A percentile compares a stretch with the other conserved stretches of the same genome.
phyloP scores from a whole-genome alignment of 2,329 filamentous ascomycete species.

The Allantophomopsis lycopodina region DNA sequence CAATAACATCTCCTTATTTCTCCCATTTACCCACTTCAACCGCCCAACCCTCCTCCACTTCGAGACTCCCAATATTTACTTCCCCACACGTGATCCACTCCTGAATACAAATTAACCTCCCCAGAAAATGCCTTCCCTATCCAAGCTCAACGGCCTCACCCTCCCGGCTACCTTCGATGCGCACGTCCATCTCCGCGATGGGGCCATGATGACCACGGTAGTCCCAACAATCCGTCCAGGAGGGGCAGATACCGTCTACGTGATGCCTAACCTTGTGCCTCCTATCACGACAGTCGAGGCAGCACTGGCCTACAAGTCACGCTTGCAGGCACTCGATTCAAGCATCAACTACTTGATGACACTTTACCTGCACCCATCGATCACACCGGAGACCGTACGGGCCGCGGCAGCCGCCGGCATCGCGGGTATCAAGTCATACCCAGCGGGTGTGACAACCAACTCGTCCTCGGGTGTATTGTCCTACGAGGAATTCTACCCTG shows the following conservation, averaged over 20 bases:
- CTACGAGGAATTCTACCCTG: slow-evolving; percentile 58
- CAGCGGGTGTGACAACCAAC: slow-evolving; percentile 41
- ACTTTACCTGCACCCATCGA: slow-evolving; percentile 28
- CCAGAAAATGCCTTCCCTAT: slow-evolving; percentile 1
- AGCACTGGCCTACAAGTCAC: slow-evolving; percentile 52
- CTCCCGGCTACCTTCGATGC: slow-evolving; percentile 49
- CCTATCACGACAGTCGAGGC: slow-evolving; percentile 45
- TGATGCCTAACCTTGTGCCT: slow-evolving; percentile 51
- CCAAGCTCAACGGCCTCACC: slow-evolving; percentile 24
- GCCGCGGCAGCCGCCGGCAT: slow-evolving; percentile 14
- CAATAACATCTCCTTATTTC: too few relatives aligned
- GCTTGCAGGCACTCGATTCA: slow-evolving; percentile 44
- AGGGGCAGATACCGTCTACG: slow-evolving; percentile 45
- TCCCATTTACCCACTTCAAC: too few relatives aligned
- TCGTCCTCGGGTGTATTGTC: slow-evolving; percentile 56
- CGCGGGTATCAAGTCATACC: slow-evolving; percentile 15
- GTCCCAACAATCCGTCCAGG: slow-evolving; percentile 40
- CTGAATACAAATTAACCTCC: too few relatives aligned
- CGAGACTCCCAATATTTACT: too few relatives aligned
- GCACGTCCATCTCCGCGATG: slow-evolving; percentile 55
- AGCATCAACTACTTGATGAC: slow-evolving; percentile 62
- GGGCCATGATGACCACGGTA: slow-evolving; percentile 45
- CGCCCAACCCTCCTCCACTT: too few relatives aligned
- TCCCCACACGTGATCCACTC: too few relatives aligned
- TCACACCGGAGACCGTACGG: slow-evolving; percentile 13